phyloP scores from a whole-genome alignment of 352 stramenopile species.

The Thraustochytrium striatum region DNA sequence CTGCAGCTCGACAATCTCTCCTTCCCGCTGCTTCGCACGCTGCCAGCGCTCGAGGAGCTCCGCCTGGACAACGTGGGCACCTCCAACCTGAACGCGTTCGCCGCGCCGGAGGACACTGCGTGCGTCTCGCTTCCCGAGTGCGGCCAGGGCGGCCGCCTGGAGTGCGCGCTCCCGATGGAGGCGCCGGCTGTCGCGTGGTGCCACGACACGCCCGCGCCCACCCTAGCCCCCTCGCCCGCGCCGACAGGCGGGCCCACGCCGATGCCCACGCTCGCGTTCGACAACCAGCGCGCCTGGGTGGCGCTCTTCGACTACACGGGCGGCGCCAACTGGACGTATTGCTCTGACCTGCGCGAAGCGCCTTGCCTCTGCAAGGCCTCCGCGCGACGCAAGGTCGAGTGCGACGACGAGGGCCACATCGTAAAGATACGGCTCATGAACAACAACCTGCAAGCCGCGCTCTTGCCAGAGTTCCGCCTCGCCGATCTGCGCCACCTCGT shows the following conservation, averaged over 20 bases:
- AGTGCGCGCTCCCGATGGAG: too few relatives aligned
- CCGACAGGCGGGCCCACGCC: neutral
- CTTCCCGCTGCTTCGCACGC: neutral
- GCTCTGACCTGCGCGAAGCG: neutral
- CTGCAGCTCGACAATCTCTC: neutral
- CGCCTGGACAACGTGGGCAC: neutral
- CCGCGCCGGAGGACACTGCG: neutral
- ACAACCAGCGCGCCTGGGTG: neutral
- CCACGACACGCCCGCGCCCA: neutral
- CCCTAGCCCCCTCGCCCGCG: neutral
- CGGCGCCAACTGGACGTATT: neutral
- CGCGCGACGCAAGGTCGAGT: neutral
- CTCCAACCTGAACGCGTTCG: neutral
- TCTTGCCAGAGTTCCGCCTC: neutral
- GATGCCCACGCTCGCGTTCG: neutral
- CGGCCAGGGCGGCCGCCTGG: neutral
- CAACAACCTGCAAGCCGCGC: neutral
- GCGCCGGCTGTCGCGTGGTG: neutral
- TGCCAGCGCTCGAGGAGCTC: neutral
- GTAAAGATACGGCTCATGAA: neutral
- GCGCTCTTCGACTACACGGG: neutral
- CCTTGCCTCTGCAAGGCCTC: neutral
- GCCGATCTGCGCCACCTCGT: neutral
- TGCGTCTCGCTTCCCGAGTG: neutral
- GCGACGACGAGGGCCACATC: neutral